Conservation (phyloP, 192 early-diverging fungal species). For the Coemansia sp. region DNA sequence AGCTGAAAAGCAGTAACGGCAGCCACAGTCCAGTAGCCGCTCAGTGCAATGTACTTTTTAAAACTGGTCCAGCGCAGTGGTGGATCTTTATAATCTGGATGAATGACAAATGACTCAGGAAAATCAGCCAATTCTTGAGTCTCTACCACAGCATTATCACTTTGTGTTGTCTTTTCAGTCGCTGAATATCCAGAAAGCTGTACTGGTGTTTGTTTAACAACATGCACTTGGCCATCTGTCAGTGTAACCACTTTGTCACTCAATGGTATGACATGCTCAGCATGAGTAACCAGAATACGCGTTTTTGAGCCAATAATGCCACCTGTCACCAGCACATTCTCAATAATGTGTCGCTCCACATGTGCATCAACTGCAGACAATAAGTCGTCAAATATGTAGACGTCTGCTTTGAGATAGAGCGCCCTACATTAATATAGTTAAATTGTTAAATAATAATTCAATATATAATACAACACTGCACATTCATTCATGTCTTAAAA, state of each 20-base stretch:
- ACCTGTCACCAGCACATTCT: no score
- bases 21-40: constrained; percentile 17
- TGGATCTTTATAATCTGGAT: background rate
- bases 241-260: constrained; percentile 24
- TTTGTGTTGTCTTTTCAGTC: background rate
- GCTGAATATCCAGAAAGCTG: background rate
- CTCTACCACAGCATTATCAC: background rate
- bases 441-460: background rate
- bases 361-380: no score
- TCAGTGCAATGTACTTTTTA: no score
- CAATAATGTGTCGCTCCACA: no score
- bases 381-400: no score
- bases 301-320: no score
- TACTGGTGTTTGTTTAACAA: constrained; percentile 12
- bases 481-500: background rate
- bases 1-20: constrained; percentile 9
- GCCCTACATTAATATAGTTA: constrained; percentile 55
- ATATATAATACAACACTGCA: background rate
- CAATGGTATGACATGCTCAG: no score
- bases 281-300: no score
- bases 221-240: background rate
- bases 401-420: no score
- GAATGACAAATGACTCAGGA: background rate
- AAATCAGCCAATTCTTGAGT: background rate
- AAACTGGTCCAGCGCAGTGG: constrained; percentile 4